phyloP scores from a whole-genome alignment of 148 eudicot genomes.

The Diospyros lotus region DNA sequence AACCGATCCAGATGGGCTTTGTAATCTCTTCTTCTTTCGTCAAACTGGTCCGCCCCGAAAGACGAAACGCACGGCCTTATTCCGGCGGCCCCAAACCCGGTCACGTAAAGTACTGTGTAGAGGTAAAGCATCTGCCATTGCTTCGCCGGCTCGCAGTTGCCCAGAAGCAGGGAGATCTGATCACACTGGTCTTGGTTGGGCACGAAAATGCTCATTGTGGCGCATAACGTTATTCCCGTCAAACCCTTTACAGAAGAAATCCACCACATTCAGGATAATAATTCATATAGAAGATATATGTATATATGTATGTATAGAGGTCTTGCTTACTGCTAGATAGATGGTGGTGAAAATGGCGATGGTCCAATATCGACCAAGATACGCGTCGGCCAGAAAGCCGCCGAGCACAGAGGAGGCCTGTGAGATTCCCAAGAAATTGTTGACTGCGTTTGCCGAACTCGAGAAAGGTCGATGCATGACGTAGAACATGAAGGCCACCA shows the following conservation, averaged over 20 bases:
- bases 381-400: slow-evolving; percentile 87
- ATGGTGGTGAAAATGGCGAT: slow-evolving; percentile 85
- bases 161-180: slow-evolving; percentile 59
- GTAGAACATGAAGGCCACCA: slow-evolving; percentile 95
- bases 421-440: slow-evolving; percentile 84
- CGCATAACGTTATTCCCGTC: slow-evolving; percentile 73
- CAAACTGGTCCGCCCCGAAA: slow-evolving; percentile 92
- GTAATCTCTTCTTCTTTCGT: slow-evolving; percentile 59
- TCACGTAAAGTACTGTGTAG: slow-evolving; percentile 57
- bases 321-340: slow-evolving; percentile 62
- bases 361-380: slow-evolving; percentile 94
- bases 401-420: slow-evolving; percentile 90
- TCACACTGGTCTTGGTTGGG: slow-evolving; percentile 76
- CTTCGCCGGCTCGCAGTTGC: slow-evolving; percentile 71
- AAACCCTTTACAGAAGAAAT: slow-evolving; percentile 45
- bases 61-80: slow-evolving; percentile 90
- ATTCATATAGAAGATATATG: neutral
- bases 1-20: slow-evolving; percentile 65
- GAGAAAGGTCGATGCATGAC: slow-evolving; percentile 86
- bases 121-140: slow-evolving; percentile 81
- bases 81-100: slow-evolving; percentile 89
- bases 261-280: neutral
- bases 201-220: slow-evolving; percentile 52
- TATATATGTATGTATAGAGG: neutral
- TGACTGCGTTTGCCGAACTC: slow-evolving; percentile 79